Evolutionary conservation across 768 basidiomycete species (phyloP).

Genomic region (Mycena belliarum): DNA sequence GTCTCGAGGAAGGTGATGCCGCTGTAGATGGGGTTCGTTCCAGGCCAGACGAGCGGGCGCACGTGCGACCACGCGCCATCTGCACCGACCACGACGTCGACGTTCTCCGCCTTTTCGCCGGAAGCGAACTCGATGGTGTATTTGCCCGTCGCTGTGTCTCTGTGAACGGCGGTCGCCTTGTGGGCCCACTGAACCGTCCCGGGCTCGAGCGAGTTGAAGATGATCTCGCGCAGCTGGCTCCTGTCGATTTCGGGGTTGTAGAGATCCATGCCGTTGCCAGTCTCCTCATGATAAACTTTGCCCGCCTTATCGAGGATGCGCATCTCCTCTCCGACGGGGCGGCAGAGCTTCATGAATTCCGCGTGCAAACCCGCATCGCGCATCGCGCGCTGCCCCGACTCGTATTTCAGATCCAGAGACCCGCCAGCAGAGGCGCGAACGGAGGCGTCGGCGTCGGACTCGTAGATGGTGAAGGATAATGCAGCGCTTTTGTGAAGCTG

Average conservation of each 20-base stretch:
- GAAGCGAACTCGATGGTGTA: conserved; percentile 26
- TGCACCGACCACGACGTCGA: conserved; percentile 11
- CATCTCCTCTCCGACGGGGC: conserved; percentile 11
- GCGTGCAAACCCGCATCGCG: conserved; percentile 16
- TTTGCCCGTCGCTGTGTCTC: not conserved
- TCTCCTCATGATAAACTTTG: not conserved
- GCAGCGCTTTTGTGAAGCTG: conserved; percentile 8
- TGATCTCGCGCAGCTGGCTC: conserved; percentile 19
- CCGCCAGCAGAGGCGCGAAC: conserved; percentile 17
- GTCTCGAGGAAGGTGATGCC: conserved; percentile 23
- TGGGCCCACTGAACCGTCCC: conserved; percentile 15
- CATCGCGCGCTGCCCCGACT: conserved; percentile 20
- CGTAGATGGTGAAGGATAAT: conserved; percentile 17
- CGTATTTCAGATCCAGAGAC: conserved; percentile 20
- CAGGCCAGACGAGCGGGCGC: conserved; percentile 30
- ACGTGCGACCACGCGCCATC: conserved; percentile 29
- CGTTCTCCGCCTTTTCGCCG: not conserved
- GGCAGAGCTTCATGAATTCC: conserved; percentile 20
- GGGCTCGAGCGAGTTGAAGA: conserved; percentile 24
- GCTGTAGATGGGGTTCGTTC: conserved; percentile 29
- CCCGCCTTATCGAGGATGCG: conserved; percentile 11
- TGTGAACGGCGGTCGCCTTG: conserved; percentile 4
- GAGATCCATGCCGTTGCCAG: not conserved
- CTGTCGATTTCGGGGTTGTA: conserved; percentile 22
- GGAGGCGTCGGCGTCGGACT: conserved; percentile 12